phyloP scores from a whole-genome alignment of 495 filamentous ascomycete genomes.

The Schizothecium vesticola region DNA sequence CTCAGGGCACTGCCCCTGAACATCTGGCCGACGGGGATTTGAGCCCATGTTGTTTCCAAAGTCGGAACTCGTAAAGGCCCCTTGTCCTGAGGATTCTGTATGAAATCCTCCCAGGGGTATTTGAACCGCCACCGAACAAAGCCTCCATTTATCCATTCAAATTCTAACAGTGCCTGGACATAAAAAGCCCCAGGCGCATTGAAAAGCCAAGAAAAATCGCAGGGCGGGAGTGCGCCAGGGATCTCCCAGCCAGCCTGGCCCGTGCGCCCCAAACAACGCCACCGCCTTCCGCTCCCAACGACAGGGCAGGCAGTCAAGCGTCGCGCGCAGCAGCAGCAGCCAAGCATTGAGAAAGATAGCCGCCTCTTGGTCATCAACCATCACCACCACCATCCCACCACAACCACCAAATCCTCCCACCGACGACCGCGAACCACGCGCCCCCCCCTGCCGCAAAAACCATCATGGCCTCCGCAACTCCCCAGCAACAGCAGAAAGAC shows the following conservation, averaged over 20 bases:
- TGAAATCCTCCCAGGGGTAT: not conserved
- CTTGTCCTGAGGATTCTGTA: not conserved
- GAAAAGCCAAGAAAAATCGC: not conserved
- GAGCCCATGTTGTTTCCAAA: not conserved
- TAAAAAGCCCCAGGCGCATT: too few species aligned
- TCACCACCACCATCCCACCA: not conserved
- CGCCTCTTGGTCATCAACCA: not conserved
- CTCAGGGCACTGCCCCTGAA: not conserved
- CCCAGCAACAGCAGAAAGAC: slow-evolving; percentile 9
- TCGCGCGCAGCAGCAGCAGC: not conserved
- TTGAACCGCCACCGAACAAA: not conserved
- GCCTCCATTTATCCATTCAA: not conserved
- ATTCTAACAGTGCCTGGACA: not conserved
- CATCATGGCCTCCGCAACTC: slow-evolving; percentile 25
- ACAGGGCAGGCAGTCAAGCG: not conserved
- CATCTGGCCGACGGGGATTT: not conserved
- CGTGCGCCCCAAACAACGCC: not conserved
- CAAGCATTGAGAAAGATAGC: not conserved
- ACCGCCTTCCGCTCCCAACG: not conserved
- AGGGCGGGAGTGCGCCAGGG: too few species aligned
- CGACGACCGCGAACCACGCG: not conserved
- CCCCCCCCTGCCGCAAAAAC: not conserved
- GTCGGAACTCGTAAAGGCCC: not conserved
- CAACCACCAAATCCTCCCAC: not conserved
- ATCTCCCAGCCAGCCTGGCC: not conserved